Percentiles rank a stretch among this genome's conserved stretches.
Evolutionary conservation across 78 protist species (phyloP).

Genomic region (Dictyostelium firmibasis): DNA sequence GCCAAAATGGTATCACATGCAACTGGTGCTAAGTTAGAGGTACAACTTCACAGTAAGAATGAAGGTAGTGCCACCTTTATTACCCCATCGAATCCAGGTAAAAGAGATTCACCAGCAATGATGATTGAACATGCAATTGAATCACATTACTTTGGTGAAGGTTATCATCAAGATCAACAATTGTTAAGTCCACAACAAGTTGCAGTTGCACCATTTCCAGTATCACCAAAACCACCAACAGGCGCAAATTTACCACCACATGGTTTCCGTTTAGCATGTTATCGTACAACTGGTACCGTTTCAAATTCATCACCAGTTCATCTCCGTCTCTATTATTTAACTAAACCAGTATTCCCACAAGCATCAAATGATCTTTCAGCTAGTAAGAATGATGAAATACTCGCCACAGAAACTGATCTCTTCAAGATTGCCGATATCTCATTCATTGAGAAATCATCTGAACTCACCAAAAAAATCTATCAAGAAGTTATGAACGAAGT

Average conservation of each 20-base stretch:
- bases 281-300: constrained; percentile 74
- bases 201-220: neutral
- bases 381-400: neutral
- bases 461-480: constrained; percentile 45
- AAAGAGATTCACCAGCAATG: constrained; percentile 73
- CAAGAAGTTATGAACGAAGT: constrained; percentile 66
- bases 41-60: constrained; percentile 38
- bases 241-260: constrained; percentile 18
- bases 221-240: constrained; percentile 41
- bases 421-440: constrained; percentile 48
- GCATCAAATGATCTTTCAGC: neutral
- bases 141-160: constrained; percentile 58
- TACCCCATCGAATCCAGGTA: constrained; percentile 66
- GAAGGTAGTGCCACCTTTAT: constrained; percentile 58
- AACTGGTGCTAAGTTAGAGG: constrained; percentile 59
- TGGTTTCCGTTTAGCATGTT: constrained; percentile 72
- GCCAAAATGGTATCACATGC: constrained; percentile 70
- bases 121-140: constrained; percentile 57
- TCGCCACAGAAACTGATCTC: constrained; percentile 35
- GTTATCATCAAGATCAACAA: constrained; percentile 24
- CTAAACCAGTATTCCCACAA: constrained; percentile 54
- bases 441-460: constrained; percentile 50
- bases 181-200: neutral
- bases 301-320: constrained; percentile 35
- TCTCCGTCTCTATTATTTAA: constrained; percentile 49